Evolutionary conservation across 352 stramenopile species (phyloP).

Genomic region (Phytophthora syringae): DNA sequence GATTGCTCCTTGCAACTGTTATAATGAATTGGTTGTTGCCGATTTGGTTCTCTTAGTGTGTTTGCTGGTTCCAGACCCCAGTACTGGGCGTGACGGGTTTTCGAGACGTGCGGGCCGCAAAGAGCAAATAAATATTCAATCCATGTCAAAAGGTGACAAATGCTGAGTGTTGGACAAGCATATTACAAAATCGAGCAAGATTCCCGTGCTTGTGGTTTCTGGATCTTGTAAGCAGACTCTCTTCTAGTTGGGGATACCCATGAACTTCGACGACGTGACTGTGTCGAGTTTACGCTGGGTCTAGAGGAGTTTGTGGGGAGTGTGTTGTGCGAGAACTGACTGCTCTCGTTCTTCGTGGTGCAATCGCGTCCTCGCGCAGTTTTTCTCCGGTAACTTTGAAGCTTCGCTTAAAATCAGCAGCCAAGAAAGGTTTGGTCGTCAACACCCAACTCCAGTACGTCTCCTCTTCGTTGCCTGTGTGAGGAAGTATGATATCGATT

Average conservation of each 20-base stretch:
- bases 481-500: constrained; percentile 58
- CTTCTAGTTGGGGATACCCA: background rate
- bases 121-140: background rate
- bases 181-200: background rate
- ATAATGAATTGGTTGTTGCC: background rate
- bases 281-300: background rate
- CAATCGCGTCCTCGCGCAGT: background rate
- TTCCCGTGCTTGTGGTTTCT: background rate
- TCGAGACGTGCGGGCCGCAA: constrained; percentile 5
- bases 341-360: background rate
- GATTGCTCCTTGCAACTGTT: background rate
- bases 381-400: constrained; percentile 44
- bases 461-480: constrained; percentile 51
- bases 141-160: too few species aligned
- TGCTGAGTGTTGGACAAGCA: too few species aligned
- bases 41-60: background rate
- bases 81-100: constrained; percentile 6
- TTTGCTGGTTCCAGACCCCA: background rate
- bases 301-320: background rate
- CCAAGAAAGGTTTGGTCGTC: constrained; percentile 42
- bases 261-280: background rate
- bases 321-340: background rate
- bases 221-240: background rate
- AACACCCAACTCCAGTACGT: constrained; percentile 63
- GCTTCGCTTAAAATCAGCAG: constrained; percentile 47